Evolutionary conservation across 805 yeast genomes (phyloP), one percentile per base, ranked within the genome.

Genomic region (Saccharomycopsis javanensis): DNA sequence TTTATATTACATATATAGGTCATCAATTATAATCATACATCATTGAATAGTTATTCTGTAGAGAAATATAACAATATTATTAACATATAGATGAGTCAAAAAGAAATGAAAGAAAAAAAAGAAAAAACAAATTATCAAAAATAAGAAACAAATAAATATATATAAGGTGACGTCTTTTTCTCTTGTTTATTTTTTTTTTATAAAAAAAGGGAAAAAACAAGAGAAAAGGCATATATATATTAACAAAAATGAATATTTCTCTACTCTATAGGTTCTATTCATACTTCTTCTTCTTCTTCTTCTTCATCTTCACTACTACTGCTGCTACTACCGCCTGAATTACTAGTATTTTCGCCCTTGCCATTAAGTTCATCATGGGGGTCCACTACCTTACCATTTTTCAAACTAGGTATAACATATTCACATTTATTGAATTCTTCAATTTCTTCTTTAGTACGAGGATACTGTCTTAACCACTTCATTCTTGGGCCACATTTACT

Each of bases 401-500:
- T 53, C 15, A 50, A 23, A 6, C 23, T 31, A 1, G 88, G 86
- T 23, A 81, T 67, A 45, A 72, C 76, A 64, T 79, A 84, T 67
- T 86, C 88, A 66, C 94, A 86, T 37, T 70, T 71, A 5, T 79
- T 76, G 62, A 75, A 82, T 65, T 88, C 95, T 54, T 72, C 76
- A 63, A 79, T 70, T 65, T 86, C 91, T 48, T 75, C 80, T 18
- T 72, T 76, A 2, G 81, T 77, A 50, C 73, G 72, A 3, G 98
- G 98, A 62, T 79, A 75, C 68, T 82, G 83, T 64, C 98, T 80
- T 61, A 92, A 76, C 99, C 99, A 94, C 65, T 79, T 79, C 98
- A 94, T 94, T 64, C 98, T 79, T n/a, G 95, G 91, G 0, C 99
- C 99, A 52, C 86, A 78, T 31, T 78, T 73, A 50, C 96, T 85